These are phyloP conservation scores for Pyricularia sp. DNA, from an alignment of 2,329 filamentous ascomycete species.

Conservation along the genomic window DNA sequence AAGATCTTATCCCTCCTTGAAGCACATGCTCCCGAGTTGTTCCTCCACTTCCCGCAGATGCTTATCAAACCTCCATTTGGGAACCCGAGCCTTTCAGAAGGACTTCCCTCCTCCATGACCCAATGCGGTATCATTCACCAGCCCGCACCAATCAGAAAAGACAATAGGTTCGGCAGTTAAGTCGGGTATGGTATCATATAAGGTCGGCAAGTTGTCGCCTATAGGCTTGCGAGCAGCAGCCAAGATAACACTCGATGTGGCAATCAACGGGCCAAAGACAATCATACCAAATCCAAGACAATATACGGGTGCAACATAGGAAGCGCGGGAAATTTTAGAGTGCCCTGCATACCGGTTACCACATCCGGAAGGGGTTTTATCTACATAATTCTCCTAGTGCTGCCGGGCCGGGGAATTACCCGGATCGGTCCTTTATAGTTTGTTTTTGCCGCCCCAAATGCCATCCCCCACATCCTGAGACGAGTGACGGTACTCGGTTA, in stretches of 20 bases:
- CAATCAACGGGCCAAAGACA: neutral
- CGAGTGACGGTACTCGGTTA: neutral
- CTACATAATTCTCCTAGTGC: neutral
- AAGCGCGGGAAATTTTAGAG: neutral
- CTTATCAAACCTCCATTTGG: neutral
- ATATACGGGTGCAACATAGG: neutral
- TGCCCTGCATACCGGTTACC: neutral
- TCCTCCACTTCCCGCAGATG: neutral
- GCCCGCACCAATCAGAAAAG: neutral
- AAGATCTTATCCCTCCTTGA: neutral
- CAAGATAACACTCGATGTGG: neutral
- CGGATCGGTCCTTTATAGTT: neutral
- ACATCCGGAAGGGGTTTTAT: neutral
- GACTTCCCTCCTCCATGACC: neutral
- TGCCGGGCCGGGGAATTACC: conserved; percentile 1
- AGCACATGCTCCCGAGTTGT: neutral
- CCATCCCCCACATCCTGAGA: neutral
- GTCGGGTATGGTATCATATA: neutral
- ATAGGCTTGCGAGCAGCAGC: neutral
- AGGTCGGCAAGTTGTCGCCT: neutral
- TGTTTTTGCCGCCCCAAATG: neutral
- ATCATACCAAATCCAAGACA: neutral
- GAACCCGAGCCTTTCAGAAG: neutral
- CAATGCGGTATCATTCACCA: neutral
- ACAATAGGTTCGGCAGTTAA: neutral